Evolutionary conservation across 2,329 filamentous ascomycete species (phyloP).

Genomic region (Penicillium sp.): DNA sequence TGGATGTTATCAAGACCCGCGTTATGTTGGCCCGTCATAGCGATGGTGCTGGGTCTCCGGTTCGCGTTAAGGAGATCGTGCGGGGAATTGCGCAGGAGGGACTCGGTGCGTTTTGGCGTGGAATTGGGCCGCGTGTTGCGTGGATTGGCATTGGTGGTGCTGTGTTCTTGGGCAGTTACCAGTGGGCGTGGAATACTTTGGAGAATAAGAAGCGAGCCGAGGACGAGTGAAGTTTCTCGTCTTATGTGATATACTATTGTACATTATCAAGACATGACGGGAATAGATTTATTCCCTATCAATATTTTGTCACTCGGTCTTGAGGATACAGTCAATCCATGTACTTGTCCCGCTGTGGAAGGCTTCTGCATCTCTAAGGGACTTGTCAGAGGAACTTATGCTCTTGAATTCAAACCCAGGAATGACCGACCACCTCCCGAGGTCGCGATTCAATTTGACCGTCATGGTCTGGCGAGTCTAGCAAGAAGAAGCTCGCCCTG

Average conservation of each 20-base stretch:
- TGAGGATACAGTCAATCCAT: constrained; percentile 44
- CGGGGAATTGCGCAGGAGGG: constrained; percentile 57
- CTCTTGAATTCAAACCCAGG: no score
- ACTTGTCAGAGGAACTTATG: no score
- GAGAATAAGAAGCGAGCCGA: constrained; percentile 38
- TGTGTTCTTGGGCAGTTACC: constrained; percentile 90
- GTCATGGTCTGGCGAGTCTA: no score
- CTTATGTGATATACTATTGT: constrained; percentile 3
- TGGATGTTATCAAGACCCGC: constrained; percentile 94
- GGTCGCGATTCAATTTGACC: no score
- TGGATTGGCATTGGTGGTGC: constrained; percentile 96
- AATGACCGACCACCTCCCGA: no score
- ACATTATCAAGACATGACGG: constrained; percentile 13
- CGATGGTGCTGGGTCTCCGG: constrained; percentile 42
- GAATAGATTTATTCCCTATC: not conserved
- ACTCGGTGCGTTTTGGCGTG: constrained; percentile 44
- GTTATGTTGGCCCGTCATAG: constrained; percentile 80
- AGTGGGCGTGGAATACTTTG: constrained; percentile 76
- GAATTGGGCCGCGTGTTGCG: constrained; percentile 71
- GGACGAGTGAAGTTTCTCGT: constrained; percentile 4
- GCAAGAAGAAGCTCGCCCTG: no score
- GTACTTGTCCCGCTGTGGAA: constrained; percentile 48
- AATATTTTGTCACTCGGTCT: not conserved
- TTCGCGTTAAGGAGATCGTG: constrained; percentile 51
- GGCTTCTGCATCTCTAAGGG: constrained; percentile 43